Percentiles rank a stretch among this genome's conserved stretches.
phyloP scores from a whole-genome alignment of 83 land plant genomes.

The Thuja plicata region DNA sequence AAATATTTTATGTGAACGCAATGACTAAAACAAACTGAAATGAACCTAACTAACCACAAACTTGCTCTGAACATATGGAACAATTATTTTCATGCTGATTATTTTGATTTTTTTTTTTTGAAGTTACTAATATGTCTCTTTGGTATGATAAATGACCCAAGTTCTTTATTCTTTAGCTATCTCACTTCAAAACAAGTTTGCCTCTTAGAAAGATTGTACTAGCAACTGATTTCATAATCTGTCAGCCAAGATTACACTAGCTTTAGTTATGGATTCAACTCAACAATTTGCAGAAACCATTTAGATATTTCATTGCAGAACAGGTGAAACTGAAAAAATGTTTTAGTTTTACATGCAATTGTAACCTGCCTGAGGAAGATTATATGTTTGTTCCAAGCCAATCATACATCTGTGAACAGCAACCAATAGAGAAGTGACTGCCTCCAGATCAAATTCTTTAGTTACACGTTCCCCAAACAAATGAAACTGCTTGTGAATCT shows the following conservation, averaged over 20 bases:
- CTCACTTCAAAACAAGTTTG: not conserved
- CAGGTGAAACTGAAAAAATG: not conserved
- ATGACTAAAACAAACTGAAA: not conserved
- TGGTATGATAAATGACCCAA: not conserved
- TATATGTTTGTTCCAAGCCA: slow-evolving; percentile 51
- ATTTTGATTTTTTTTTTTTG: not conserved
- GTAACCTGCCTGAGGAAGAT: slow-evolving; percentile 43
- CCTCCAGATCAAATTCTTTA: slow-evolving; percentile 34
- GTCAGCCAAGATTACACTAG: not conserved
- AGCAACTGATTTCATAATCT: not conserved
- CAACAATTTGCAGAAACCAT: not conserved
- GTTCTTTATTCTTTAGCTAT: not conserved
- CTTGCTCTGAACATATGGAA: not conserved
- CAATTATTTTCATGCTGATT: slow-evolving; percentile 1
- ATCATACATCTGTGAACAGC: slow-evolving; percentile 42
- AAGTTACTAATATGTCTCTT: not conserved
- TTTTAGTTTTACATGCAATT: slow-evolving; percentile 24
- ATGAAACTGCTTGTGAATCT: slow-evolving; percentile 66
- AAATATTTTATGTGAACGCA: not conserved
- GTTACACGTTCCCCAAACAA: slow-evolving; percentile 43
- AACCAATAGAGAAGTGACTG: slow-evolving; percentile 42
- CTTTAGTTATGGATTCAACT: not conserved
- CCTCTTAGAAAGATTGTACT: not conserved
- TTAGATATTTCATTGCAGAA: slow-evolving; percentile 6
- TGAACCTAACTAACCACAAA: not conserved